Conservation (phyloP, 257 asterid species). For the Scutellaria galericulata region DNA sequence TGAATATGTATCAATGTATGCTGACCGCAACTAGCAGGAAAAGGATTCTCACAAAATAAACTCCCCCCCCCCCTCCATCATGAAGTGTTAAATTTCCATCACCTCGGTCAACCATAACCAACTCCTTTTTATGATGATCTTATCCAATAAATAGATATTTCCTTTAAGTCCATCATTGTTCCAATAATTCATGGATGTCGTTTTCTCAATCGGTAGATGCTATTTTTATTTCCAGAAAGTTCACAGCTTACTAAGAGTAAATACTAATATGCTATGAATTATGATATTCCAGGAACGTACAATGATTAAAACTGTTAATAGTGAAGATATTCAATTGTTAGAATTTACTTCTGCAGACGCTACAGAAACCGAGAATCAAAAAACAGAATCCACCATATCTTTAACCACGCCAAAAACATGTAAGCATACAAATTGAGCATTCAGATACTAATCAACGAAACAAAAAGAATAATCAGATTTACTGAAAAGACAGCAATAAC, state of each 20-base stretch:
- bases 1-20: background rate
- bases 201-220: conserved; percentile 6
- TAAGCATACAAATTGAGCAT: conserved; percentile 25
- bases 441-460: conserved; percentile 9
- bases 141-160: background rate
- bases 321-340: conserved; percentile 7
- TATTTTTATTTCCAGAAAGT: conserved; percentile 5
- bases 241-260: conserved; percentile 11
- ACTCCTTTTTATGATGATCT: background rate
- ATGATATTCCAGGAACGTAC: conserved; percentile 9
- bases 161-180: conserved; percentile 6
- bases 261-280: background rate
- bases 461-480: conserved; percentile 10
- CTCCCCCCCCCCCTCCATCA: background rate
- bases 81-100: background rate
- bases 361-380: background rate
- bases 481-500: background rate
- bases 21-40: conserved; percentile 3
- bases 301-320: background rate
- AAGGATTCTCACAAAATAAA: conserved; percentile 8
- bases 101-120: background rate
- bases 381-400: conserved; percentile 27
- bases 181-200: background rate
- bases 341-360: background rate
- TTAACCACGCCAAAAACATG: background rate